These are phyloP conservation scores for Fraxinus quadrangulata DNA, from an alignment of 257 asterid genomes.

Conservation along the genomic window DNA sequence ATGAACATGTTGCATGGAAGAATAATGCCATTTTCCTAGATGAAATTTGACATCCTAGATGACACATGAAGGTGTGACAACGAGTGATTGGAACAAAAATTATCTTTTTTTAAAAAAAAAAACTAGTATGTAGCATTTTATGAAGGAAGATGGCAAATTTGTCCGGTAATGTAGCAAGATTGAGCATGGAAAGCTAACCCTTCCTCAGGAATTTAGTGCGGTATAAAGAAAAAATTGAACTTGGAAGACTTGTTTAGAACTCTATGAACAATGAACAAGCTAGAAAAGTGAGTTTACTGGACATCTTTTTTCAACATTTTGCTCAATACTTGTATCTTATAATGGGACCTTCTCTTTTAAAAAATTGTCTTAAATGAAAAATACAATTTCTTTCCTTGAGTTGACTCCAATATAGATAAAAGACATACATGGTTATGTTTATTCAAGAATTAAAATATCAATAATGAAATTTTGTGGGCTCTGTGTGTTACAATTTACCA, in stretches of 20 bases:
- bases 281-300: not conserved
- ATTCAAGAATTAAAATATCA: not conserved
- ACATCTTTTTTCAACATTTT: not conserved
- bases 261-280: not conserved
- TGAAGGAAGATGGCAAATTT: no score
- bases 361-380: not conserved
- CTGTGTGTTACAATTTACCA: not conserved
- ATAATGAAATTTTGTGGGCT: not conserved
- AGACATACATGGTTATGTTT: not conserved
- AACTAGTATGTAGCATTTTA: no score
- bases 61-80: no score
- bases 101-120: no score
- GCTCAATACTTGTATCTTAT: not conserved
- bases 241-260: not conserved
- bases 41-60: no score
- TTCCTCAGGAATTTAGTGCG: no score
- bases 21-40: no score
- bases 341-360: not conserved
- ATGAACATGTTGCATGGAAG: no score
- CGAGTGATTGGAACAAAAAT: no score
- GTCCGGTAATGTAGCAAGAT: no score
- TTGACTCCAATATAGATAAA: not conserved
- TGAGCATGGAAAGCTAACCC: no score
- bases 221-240: not conserved
- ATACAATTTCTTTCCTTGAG: not conserved